Base-by-base conservation (phyloP, 768 basidiomycete genomes). In the Mycena belliarum region DNA sequence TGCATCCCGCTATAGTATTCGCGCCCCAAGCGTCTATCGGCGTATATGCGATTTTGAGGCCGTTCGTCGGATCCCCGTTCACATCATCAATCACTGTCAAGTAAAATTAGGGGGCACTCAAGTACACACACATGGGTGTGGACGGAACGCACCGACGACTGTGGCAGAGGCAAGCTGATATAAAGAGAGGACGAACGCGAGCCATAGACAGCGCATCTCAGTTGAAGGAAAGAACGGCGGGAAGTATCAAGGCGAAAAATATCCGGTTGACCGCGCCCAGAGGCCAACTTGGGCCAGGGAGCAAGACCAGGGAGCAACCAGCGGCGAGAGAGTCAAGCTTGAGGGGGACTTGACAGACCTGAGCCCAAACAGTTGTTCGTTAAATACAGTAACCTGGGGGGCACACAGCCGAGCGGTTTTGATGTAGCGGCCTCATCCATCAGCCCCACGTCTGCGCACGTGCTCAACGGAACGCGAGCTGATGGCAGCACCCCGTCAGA, bases 151-250 rank as follows among this genome's bases (percentile, higher is more conserved):
- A 63, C 61, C 48, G 28, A 28, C 29, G 35, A 20, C 52, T 11
- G 14, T 11, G 3, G 55, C 58, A n/a, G 25, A 26, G n/a, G 37
- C 41, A 10, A 55, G 50, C 29, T 33, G 46, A 57, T 53, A 44
- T 24, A 59, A 44, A 35, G 48, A 54, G 20, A 60, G 42, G 50
- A 48, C 28, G 18, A 44, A 29, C 45, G 42, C 24, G 16, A 50
- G 55, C 55, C 62, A 60, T 44, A 45, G 51, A 32, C 15, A 32
- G 51, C 47, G 55, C 62, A 63, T 63, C 40, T 54, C 52, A 49
- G 23, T 44, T 41, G 28, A 45, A 47, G 6, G 50, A 60, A 55
- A 24, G 54, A 50, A 52, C 37, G 52, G 41, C 32, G n/a, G n/a
- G n/a, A n/a, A n/a, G n/a, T n/a, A n/a, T n/a, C n/a, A n/a, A n/a